A percentile compares a stretch with the other conserved stretches of the same genome.
Evolutionary conservation across 2,329 filamentous ascomycete genomes (phyloP).

Genomic region (Thyridium curvatum): DNA sequence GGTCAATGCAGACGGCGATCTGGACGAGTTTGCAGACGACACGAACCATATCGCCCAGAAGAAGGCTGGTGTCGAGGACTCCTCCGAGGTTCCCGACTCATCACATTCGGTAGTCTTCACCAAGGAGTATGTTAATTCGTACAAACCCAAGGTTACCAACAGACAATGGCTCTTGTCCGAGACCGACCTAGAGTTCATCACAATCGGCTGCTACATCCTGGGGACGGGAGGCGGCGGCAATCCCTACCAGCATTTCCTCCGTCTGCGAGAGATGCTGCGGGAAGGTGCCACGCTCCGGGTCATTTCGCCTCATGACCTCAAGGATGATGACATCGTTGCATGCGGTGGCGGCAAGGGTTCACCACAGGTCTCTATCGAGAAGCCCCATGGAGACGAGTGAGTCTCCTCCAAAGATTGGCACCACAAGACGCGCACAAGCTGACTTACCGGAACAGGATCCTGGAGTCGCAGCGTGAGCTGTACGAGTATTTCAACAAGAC

Average conservation of each 20-base stretch:
- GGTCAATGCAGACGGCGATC: conserved; percentile 1
- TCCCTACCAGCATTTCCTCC: conserved; percentile 44
- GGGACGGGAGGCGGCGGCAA: conserved; percentile 55
- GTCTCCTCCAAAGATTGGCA: too few relatives aligned
- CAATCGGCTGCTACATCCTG: conserved; percentile 54
- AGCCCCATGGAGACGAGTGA: conserved; percentile 47
- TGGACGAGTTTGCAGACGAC: too few relatives aligned
- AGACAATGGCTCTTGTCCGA: conserved; percentile 52
- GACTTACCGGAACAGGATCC: conserved; percentile 19
- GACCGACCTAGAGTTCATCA: conserved; percentile 50
- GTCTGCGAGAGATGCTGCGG: conserved; percentile 42
- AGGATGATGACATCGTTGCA: conserved; percentile 44
- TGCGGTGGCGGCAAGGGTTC: conserved; percentile 53
- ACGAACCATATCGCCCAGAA: not conserved
- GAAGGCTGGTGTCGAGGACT: conserved; percentile 9
- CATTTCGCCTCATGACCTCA: conserved; percentile 41
- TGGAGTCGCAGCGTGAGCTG: conserved; percentile 43
- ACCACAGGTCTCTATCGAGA: conserved; percentile 55
- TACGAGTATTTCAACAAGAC: conserved; percentile 39
- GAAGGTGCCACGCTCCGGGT: conserved; percentile 44
- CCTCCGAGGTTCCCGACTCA: not conserved
- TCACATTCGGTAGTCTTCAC: not conserved
- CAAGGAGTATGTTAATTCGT: conserved; percentile 24
- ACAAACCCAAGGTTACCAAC: conserved; percentile 42
- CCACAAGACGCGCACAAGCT: too few relatives aligned